These are phyloP conservation scores for Grigorovia yakushimaensis DNA, from an alignment of 805 yeast genomes.

Conservation along the genomic window DNA sequence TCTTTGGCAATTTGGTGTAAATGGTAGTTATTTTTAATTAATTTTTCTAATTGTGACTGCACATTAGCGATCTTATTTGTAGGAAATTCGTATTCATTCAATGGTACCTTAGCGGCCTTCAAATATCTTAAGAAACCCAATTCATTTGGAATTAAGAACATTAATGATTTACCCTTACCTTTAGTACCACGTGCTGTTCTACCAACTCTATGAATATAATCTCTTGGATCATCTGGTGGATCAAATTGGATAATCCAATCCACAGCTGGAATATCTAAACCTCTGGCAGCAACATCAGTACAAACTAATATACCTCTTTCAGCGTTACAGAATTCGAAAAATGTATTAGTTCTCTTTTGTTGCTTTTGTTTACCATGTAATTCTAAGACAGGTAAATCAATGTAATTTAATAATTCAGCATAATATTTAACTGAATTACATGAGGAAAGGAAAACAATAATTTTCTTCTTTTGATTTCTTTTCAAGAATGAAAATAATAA, in stretches of 20 bases:
- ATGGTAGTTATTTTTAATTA: constrained; percentile 87
- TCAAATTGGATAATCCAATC: constrained; percentile 99
- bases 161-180: constrained; percentile 87
- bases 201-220: constrained; percentile 97
- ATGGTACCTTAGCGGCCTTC: constrained; percentile 94
- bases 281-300: constrained; percentile 99
- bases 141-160: constrained; percentile 92
- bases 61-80: constrained; percentile 89
- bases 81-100: constrained; percentile 96
- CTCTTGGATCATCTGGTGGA: constrained; percentile 99
- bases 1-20: constrained; percentile 93
- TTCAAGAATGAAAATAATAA: constrained; percentile 86
- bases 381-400: constrained; percentile 93
- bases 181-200: constrained; percentile 92
- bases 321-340: constrained; percentile 96
- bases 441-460: constrained; percentile 89
- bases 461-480: constrained; percentile 82
- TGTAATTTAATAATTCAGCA: constrained; percentile 89
- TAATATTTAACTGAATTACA: constrained; percentile 96
- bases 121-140: constrained; percentile 89
- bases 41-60: constrained; percentile 84
- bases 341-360: constrained; percentile 96
- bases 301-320: constrained; percentile 87
- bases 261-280: constrained; percentile 95
- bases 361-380: constrained; percentile 98